Percentiles rank a stretch among this genome's conserved stretches.
Conservation (phyloP, 495 filamentous ascomycete genomes). For the Lasiosphaeria hispida region DNA sequence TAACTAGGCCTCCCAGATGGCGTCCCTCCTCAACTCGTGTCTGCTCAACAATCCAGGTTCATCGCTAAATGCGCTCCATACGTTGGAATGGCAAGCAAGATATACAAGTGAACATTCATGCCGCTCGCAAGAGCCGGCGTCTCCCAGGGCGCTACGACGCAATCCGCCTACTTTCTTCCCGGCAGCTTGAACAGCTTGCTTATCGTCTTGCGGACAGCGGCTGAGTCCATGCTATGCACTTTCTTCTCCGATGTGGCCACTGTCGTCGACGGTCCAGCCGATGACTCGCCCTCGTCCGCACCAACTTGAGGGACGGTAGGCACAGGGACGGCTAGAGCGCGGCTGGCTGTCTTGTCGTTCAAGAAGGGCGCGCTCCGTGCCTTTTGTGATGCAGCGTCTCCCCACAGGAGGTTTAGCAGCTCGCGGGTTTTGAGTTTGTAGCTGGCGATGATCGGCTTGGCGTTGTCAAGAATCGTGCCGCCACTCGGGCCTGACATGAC, state of each 20-base stretch:
- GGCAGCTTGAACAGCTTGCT: conserved; percentile 72
- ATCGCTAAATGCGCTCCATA: neutral
- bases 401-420: conserved; percentile 78
- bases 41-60: too few relatives aligned
- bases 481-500: conserved; percentile 36
- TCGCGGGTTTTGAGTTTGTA: conserved; percentile 67
- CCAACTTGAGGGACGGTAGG: conserved; percentile 40
- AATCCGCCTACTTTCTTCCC: conserved; percentile 45
- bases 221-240: conserved; percentile 41
- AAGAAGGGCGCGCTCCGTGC: conserved; percentile 56
- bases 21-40: too few relatives aligned
- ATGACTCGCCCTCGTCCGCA: conserved; percentile 39
- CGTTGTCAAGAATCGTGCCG: conserved; percentile 33
- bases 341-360: conserved; percentile 62
- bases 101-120: neutral
- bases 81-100: too few relatives aligned
- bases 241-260: conserved; percentile 46
- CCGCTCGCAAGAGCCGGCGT: neutral
- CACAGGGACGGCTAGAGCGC: conserved; percentile 62
- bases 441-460: conserved; percentile 62
- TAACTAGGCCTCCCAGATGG: too few relatives aligned
- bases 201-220: conserved; percentile 47
- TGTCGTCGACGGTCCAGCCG: conserved; percentile 28
- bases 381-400: conserved; percentile 48
- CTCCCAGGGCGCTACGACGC: neutral